Conservation (phyloP, 345 rosid genomes). For the Rhodamnia argentea region DNA sequence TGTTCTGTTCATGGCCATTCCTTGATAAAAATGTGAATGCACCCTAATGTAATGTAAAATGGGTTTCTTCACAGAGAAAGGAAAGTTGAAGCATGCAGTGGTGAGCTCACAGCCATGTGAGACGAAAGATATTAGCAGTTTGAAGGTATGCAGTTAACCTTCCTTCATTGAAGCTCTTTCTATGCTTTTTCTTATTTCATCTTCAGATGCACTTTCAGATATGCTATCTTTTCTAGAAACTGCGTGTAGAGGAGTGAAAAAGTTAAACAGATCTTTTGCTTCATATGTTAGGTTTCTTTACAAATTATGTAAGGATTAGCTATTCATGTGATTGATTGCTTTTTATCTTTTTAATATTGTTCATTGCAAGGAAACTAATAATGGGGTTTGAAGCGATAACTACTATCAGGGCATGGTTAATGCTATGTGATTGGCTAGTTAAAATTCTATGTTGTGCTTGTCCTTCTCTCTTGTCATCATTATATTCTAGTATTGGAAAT, state of each 20-base stretch:
- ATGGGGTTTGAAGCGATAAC: not conserved
- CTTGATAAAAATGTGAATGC: not conserved
- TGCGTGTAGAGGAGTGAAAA: not conserved
- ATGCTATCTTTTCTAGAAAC: not conserved
- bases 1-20: not conserved
- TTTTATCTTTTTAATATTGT: not conserved
- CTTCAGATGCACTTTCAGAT: not conserved
- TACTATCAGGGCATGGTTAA: not conserved
- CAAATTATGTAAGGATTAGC: not conserved
- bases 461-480: not conserved
- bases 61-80: conserved; percentile 42
- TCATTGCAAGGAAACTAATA: not conserved
- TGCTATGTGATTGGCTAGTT: not conserved
- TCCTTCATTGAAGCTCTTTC: not conserved
- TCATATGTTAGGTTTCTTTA: not conserved
- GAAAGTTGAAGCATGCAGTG: conserved; percentile 60
- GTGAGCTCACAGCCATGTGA: conserved; percentile 81
- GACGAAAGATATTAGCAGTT: conserved; percentile 76
- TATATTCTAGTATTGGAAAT: not conserved
- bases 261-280: not conserved
- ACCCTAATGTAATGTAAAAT: not conserved
- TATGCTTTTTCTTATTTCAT: not conserved
- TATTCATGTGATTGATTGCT: not conserved
- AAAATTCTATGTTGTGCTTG: not conserved
- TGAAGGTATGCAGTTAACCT: conserved; percentile 37